Conservation (phyloP, 352 stramenopile species). For the Pythium brachiatum region DNA sequence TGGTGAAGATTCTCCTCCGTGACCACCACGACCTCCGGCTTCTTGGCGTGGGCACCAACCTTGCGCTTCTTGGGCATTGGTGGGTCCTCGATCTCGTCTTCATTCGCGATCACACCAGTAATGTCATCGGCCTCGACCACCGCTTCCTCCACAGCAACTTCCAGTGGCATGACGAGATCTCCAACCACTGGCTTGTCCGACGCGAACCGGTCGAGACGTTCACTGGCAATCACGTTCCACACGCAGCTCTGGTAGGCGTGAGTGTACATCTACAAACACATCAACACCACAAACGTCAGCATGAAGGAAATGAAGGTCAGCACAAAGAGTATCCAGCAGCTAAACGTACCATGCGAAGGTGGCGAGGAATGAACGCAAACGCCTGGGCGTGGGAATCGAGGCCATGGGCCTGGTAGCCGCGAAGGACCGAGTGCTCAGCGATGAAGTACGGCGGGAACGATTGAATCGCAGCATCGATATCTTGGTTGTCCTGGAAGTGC, state of each 20-base stretch:
- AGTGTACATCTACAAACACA: conserved; percentile 70
- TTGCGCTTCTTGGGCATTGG: conserved; percentile 33
- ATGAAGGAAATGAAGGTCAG: background rate
- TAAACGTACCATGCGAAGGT: conserved; percentile 74
- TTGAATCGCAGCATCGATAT: conserved; percentile 54
- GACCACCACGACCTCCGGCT: conserved; percentile 47
- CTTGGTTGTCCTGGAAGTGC: conserved; percentile 58
- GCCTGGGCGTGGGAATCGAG: conserved; percentile 53
- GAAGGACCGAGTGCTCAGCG: conserved; percentile 65
- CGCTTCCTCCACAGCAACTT: conserved; percentile 10
- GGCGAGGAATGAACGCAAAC: conserved; percentile 76
- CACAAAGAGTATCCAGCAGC: background rate
- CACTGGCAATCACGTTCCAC: conserved; percentile 93
- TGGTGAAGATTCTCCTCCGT: conserved; percentile 88
- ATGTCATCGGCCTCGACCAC: conserved; percentile 15
- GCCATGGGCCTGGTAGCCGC: conserved; percentile 61
- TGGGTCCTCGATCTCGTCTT: conserved; percentile 31
- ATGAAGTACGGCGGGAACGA: conserved; percentile 81
- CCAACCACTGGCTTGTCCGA: conserved; percentile 73
- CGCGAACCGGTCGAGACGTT: conserved; percentile 80
- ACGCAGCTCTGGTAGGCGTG: conserved; percentile 95
- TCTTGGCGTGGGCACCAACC: conserved; percentile 7
- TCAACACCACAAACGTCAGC: background rate
- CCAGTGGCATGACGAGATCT: conserved; percentile 86
- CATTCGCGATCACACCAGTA: conserved; percentile 19